phyloP scores from a whole-genome alignment of 1,284 basidiomycete genomes.

The Ceraceosorus bombacis region DNA sequence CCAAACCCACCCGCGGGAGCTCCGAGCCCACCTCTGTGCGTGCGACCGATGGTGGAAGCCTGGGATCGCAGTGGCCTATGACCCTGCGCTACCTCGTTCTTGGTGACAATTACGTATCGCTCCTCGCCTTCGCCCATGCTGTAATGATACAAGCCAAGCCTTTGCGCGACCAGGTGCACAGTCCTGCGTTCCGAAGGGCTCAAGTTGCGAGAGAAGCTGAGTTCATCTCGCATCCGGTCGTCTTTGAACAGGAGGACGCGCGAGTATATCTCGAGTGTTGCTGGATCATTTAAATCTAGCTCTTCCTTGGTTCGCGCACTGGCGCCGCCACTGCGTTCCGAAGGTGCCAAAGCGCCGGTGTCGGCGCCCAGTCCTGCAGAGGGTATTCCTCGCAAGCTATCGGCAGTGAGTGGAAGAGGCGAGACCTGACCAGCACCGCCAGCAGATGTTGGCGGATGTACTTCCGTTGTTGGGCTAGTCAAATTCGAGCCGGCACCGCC shows the following conservation, averaged over 20 bases:
- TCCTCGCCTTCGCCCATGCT: conserved; percentile 88
- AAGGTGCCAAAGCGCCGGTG: background rate
- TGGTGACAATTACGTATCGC: conserved; percentile 74
- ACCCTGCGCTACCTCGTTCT: conserved; percentile 27
- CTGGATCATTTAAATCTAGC: conserved; percentile 90
- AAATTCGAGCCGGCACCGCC: too few relatives aligned
- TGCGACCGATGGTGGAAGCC: conserved; percentile 36
- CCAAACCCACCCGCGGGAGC: background rate
- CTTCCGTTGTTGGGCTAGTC: too few relatives aligned
- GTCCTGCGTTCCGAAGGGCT: conserved; percentile 77
- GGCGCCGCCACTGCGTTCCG: background rate
- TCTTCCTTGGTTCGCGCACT: conserved; percentile 49
- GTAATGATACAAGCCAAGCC: conserved; percentile 86
- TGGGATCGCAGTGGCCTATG: conserved; percentile 28
- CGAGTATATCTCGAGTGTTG: conserved; percentile 93
- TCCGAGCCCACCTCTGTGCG: conserved; percentile 13
- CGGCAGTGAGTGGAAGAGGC: conserved; percentile 27
- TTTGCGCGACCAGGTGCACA: conserved; percentile 92
- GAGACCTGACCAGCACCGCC: background rate
- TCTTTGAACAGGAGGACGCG: conserved; percentile 95
- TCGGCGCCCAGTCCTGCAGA: background rate
- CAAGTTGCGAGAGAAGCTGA: conserved; percentile 82
- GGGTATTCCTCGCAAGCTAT: conserved; percentile 24
- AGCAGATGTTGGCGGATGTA: too few relatives aligned
- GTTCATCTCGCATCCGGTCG: conserved; percentile 92